Percentiles rank a stretch among this genome's conserved stretches.
Conservation (phyloP, 768 basidiomycete genomes). For the Pulveroboletus ravenelii region DNA sequence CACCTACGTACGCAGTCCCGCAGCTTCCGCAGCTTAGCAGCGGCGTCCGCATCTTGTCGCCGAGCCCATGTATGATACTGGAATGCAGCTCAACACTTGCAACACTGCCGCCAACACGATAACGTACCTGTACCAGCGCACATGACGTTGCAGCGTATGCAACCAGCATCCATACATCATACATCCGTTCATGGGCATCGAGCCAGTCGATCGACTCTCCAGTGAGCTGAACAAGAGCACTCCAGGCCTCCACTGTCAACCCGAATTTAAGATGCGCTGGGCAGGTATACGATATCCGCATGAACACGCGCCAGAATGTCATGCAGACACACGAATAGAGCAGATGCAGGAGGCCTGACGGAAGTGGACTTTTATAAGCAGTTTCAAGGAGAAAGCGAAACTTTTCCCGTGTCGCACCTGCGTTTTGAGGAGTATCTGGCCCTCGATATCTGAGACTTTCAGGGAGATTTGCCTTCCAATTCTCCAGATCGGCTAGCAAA, state of each 20-base stretch:
- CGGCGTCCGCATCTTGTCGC: constrained; percentile 70
- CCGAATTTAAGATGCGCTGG: constrained; percentile 87
- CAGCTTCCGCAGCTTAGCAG: constrained; percentile 68
- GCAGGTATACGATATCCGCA: constrained; percentile 92
- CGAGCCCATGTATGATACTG: constrained; percentile 95
- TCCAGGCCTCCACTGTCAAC: constrained; percentile 78
- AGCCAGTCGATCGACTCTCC: constrained; percentile 89
- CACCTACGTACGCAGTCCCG: constrained; percentile 83
- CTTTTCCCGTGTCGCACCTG: constrained; percentile 46
- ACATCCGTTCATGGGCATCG: constrained; percentile 68
- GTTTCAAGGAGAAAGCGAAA: not conserved
- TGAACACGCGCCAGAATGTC: constrained; percentile 98
- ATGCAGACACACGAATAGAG: constrained; percentile 87
- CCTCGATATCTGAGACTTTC: constrained; percentile 76
- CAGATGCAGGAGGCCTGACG: constrained; percentile 77
- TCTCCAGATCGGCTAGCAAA: constrained; percentile 61
- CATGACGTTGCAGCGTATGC: constrained; percentile 86
- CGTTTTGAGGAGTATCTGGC: constrained; percentile 54
- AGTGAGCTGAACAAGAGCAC: constrained; percentile 63
- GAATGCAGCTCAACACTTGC: constrained; percentile 6
- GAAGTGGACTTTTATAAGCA: constrained; percentile 2
- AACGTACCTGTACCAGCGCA: constrained; percentile 81
- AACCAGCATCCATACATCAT: constrained; percentile 84
- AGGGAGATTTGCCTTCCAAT: constrained; percentile 78
- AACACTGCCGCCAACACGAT: not conserved